phyloP scores from a whole-genome alignment of 768 basidiomycete species.

The Pulveroboletus sp. region DNA sequence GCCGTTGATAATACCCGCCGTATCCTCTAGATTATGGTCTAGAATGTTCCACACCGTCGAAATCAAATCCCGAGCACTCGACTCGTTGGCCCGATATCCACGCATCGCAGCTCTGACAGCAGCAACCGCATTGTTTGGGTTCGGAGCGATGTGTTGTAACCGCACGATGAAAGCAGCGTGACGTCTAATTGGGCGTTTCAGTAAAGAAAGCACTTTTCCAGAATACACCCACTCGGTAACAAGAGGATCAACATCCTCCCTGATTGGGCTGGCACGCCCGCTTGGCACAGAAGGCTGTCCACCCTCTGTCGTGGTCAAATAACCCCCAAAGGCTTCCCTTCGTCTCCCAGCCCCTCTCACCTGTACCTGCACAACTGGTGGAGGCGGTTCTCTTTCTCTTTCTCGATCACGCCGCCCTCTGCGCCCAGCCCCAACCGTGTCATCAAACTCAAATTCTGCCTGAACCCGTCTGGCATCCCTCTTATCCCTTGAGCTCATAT shows the following conservation, averaged over 20 bases:
- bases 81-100: slow-evolving; percentile 74
- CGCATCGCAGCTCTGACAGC: slow-evolving; percentile 75
- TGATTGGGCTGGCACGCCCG: slow-evolving; percentile 30
- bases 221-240: slow-evolving; percentile 48
- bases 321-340: slow-evolving; percentile 61
- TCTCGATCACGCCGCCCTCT: slow-evolving; percentile 48
- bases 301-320: slow-evolving; percentile 44
- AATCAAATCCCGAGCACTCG: slow-evolving; percentile 79
- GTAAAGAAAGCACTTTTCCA: neutral
- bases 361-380: slow-evolving; percentile 20
- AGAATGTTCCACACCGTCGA: slow-evolving; percentile 84
- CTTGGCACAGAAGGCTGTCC: slow-evolving; percentile 19
- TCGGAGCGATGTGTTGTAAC: slow-evolving; percentile 55
- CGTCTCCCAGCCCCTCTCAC: slow-evolving; percentile 41
- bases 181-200: slow-evolving; percentile 42
- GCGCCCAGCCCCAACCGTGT: slow-evolving; percentile 45
- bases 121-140: slow-evolving; percentile 55
- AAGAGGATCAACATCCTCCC: slow-evolving; percentile 51
- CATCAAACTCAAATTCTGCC: slow-evolving; percentile 66
- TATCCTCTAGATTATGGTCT: slow-evolving; percentile 65
- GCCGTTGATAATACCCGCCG: slow-evolving; percentile 68
- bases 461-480: slow-evolving; percentile 67
- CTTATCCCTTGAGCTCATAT: slow-evolving; percentile 68
- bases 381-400: slow-evolving; percentile 43
- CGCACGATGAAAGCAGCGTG: slow-evolving; percentile 65